A percentile compares a stretch with the other conserved stretches of the same genome.
phyloP scores from a whole-genome alignment of 1,139 yeast genomes.

The Yamadazyma dendronema region DNA sequence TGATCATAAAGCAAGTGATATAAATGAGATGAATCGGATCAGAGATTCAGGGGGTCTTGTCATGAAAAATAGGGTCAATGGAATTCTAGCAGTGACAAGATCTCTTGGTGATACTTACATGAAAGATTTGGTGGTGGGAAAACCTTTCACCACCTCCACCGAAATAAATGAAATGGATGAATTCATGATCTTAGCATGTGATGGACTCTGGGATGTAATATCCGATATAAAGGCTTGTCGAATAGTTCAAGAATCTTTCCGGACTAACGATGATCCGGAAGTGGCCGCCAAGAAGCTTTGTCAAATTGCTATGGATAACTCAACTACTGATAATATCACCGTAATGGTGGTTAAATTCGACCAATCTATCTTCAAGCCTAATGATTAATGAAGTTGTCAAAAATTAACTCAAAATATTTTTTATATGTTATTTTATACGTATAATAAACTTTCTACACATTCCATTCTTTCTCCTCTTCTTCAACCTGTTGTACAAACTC shows the following conservation, averaged over 20 bases:
- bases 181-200: conserved; percentile 86
- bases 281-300: conserved; percentile 70
- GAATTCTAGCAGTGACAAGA: conserved; percentile 91
- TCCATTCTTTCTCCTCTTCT: conserved; percentile 3
- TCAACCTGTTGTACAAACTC: conserved; percentile 1
- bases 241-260: conserved; percentile 49
- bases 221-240: conserved; percentile 80
- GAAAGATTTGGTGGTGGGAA: conserved; percentile 85
- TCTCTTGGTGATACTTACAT: conserved; percentile 93
- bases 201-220: conserved; percentile 94
- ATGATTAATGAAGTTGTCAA: conserved; percentile 10
- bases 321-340: conserved; percentile 89
- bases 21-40: conserved; percentile 72
- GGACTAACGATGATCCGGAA: conserved; percentile 42
- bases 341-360: conserved; percentile 81
- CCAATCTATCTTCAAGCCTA: conserved; percentile 26
- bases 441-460: neutral
- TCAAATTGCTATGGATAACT: conserved; percentile 71
- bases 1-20: conserved; percentile 92
- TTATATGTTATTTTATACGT: conserved; percentile 3
- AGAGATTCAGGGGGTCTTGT: conserved; percentile 80
- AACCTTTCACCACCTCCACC: conserved; percentile 90
- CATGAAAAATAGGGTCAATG: conserved; percentile 90
- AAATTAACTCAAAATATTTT: neutral
- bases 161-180: conserved; percentile 62